Evolutionary conservation across 257 asterid species (phyloP), one percentile per base, ranked within the genome.

Genomic region (Solanum bukasovii): DNA sequence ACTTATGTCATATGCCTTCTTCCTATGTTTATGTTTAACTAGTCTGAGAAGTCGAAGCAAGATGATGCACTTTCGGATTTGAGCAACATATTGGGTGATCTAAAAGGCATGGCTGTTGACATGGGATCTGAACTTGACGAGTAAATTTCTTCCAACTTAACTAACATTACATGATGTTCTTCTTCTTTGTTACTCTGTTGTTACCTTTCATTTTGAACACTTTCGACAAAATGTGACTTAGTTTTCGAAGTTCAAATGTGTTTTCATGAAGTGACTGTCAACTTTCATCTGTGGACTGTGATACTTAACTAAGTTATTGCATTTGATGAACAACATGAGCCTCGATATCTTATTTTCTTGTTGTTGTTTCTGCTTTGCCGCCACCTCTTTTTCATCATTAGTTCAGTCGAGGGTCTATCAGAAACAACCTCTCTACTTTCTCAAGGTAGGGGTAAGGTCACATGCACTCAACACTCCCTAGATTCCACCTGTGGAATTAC

Each of bases 51-150:
- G 94, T 87, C 87, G 31, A 96, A 95, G 89, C 99, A 97, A 91
- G 98, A 96, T 70, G 99, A 94, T 65, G 94, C 91, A 34, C 98
- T 96, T 85, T 85, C 90, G 3, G 99, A 96, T 33, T 93, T 96
- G 14, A 92, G 98, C 87, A 88, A 91, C 82, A 94, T 95, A 83
- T 88, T 96, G 87, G 99, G 98, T 9, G 98, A 94, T 33, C 89
- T 96, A 85, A 96, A 96, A 89, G 98, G 98, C 89, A 96, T 96
- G 98, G 99, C 98, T 68, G 84, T 90, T 42, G 98, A 90, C 9
- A 96, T 94, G 98, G 99, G 98, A 87, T 29, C 93, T 63, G 98
- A 96, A 84, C 96, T 96, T 44, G 87, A 97, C 90, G 93, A 89
- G 99, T 94, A 27, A 84, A 37, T 84, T 40, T 49, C 83, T 3